Evolutionary conservation across 1,284 basidiomycete genomes (phyloP).

Genomic region (Clitocybe nebularis): DNA sequence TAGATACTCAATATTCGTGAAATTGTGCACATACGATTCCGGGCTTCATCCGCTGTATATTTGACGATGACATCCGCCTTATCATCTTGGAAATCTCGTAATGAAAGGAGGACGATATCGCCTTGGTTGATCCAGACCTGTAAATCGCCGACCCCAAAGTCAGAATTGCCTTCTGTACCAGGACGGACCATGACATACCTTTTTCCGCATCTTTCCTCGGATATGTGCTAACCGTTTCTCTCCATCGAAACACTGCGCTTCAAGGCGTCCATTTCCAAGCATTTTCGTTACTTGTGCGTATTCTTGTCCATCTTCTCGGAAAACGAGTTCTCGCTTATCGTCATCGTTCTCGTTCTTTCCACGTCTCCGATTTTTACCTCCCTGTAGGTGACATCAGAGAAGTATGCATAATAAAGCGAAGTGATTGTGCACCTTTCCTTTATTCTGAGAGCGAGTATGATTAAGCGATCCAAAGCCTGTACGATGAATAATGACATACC

Average conservation of each 20-base stretch:
- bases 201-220: constrained; percentile 98
- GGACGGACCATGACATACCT: constrained; percentile 53
- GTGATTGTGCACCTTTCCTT: constrained; percentile 63
- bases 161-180: too few relatives aligned
- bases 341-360: constrained; percentile 99
- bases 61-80: constrained; percentile 99
- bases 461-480: constrained; percentile 11
- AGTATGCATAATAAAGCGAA: neutral
- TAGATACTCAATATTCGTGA: constrained; percentile 5
- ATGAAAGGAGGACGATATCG: constrained; percentile 93
- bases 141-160: neutral
- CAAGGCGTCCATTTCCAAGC: constrained; percentile 96
- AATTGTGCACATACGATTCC: constrained; percentile 66
- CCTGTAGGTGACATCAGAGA: constrained; percentile 47
- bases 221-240: constrained; percentile 98
- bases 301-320: constrained; percentile 99
- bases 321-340: constrained; percentile 98
- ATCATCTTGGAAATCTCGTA: constrained; percentile 99
- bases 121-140: constrained; percentile 99
- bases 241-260: constrained; percentile 98
- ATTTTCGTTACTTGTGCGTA: constrained; percentile 99
- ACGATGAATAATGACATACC: constrained; percentile 30
- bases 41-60: constrained; percentile 94
- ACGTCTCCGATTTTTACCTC: constrained; percentile 98
- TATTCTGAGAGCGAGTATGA: constrained; percentile 49